These are phyloP conservation scores for Baorangia bicolor DNA, from an alignment of 768 basidiomycete genomes.

Conservation along the genomic window DNA sequence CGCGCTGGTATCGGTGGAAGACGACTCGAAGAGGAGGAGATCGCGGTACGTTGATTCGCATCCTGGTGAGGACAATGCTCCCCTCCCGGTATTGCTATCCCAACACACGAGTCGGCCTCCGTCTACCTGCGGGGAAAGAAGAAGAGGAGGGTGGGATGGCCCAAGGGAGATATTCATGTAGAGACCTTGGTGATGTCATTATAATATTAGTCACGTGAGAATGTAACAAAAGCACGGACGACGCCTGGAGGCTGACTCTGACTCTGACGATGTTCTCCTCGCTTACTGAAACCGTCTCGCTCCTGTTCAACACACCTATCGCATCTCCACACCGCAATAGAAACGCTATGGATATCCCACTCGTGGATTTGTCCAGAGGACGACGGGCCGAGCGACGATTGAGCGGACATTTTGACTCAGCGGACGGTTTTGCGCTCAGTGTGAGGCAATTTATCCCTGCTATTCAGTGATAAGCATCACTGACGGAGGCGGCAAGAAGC, in stretches of 20 bases:
- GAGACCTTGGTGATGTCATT: conserved; percentile 6
- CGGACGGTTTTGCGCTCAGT: conserved; percentile 1
- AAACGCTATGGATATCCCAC: conserved; percentile 10
- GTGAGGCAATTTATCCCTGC: conserved; percentile 13
- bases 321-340: not conserved
- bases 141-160: not conserved
- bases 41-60: not conserved
- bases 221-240: not conserved
- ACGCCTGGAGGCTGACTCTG: not conserved
- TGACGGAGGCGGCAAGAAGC: conserved; percentile 7
- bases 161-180: too few relatives aligned
- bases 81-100: not conserved
- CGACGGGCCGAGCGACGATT: not conserved
- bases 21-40: not conserved
- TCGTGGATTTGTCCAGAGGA: conserved; percentile 18
- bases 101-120: not conserved
- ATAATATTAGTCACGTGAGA: conserved; percentile 13
- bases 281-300: conserved; percentile 9
- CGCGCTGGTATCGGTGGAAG: not conserved
- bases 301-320: conserved; percentile 28
- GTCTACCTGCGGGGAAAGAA: not conserved
- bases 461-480: not conserved
- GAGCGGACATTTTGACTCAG: not conserved
- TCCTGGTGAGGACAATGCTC: not conserved
- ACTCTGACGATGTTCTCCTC: conserved; percentile 10